These are phyloP conservation scores for Rhodotorula sphaerocarpa DNA, from an alignment of 768 basidiomycete species.

Conservation along the genomic window DNA sequence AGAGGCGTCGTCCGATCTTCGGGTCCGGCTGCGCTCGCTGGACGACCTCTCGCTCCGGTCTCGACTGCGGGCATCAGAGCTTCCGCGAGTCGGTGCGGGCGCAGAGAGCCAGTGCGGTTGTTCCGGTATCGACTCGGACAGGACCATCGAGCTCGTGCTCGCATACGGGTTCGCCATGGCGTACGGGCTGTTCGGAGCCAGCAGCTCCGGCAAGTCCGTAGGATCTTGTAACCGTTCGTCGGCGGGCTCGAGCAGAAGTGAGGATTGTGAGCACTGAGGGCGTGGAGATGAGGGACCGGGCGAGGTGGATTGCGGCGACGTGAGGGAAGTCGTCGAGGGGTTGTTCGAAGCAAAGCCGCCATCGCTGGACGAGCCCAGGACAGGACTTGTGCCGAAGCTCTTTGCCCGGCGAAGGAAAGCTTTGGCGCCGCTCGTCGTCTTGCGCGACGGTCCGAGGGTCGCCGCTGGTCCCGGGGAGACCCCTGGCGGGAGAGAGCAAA, in stretches of 20 bases:
- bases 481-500: too few species aligned
- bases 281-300: background rate
- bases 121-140: slow-evolving; percentile 1
- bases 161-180: background rate
- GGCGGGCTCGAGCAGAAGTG: background rate
- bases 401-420: slow-evolving; percentile 24
- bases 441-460: background rate
- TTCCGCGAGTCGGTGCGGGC: background rate
- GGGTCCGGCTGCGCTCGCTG: background rate
- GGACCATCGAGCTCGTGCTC: slow-evolving; percentile 7
- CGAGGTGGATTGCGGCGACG: background rate
- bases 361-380: background rate
- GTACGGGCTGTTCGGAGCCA: slow-evolving; percentile 4
- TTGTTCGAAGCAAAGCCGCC: background rate
- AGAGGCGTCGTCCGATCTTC: background rate
- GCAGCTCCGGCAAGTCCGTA: background rate
- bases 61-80: too few species aligned
- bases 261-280: too few species aligned
- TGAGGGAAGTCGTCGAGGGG: background rate
- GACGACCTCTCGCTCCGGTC: background rate
- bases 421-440: slow-evolving; percentile 12
- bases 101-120: slow-evolving; percentile 16
- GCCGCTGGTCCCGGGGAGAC: too few species aligned
- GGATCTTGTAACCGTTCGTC: background rate
- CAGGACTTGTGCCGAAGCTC: slow-evolving; percentile 19